Evolutionary conservation across 169 alveolate genomes (phyloP).

Genomic region (Hepatocystis sp.): DNA sequence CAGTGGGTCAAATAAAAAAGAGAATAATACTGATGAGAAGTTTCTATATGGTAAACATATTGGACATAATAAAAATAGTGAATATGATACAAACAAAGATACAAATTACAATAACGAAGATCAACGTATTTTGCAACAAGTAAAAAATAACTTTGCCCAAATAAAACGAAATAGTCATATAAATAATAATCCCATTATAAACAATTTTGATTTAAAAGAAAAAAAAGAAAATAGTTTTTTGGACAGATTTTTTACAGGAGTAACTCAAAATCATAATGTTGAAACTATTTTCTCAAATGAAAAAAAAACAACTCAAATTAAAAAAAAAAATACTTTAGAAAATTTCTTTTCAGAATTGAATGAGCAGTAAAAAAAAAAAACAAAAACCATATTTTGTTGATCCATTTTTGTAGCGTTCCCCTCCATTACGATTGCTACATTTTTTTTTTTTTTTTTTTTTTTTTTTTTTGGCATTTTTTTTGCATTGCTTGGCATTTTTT

Average conservation of each 20-base stretch:
- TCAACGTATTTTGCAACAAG: conserved; percentile 34
- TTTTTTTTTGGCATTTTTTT: background rate
- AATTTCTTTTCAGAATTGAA: conserved; percentile 58
- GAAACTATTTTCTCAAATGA: conserved; percentile 66
- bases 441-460: too few relatives aligned
- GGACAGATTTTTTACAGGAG: conserved; percentile 72
- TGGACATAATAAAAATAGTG: conserved; percentile 38
- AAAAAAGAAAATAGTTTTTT: conserved; percentile 56
- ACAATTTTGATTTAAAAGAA: conserved; percentile 19
- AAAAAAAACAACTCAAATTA: conserved; percentile 63
- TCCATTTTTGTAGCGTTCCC: too few relatives aligned
- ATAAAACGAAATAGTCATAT: conserved; percentile 8
- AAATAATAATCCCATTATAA: conserved; percentile 1
- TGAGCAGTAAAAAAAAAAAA: conserved; percentile 15
- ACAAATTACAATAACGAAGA: conserved; percentile 24
- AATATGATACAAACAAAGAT: conserved; percentile 57
- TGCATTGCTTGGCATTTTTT: too few relatives aligned
- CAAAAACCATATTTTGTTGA: too few relatives aligned
- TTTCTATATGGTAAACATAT: conserved; percentile 15
- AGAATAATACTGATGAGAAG: too few relatives aligned
- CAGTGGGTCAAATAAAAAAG: background rate
- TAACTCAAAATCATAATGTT: conserved; percentile 61
- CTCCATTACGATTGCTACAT: too few relatives aligned
- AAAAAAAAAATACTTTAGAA: conserved; percentile 53
- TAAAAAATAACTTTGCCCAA: conserved; percentile 10